Evolutionary conservation across 192 early-diverging fungal species (phyloP), one percentile per base, ranked within the genome.

Genomic region (Umbelopsis sp.): DNA sequence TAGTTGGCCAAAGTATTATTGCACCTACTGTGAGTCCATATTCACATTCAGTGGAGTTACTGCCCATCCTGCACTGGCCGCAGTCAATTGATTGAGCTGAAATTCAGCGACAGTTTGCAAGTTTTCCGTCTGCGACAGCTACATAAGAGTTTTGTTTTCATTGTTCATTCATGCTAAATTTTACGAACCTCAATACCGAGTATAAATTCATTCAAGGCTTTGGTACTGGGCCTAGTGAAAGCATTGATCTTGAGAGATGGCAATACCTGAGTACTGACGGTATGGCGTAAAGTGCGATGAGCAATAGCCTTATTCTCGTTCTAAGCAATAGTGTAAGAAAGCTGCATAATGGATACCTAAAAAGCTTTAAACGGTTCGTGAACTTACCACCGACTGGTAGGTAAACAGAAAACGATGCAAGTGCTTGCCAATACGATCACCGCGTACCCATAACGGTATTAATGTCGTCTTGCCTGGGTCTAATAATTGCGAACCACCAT

Each of bases 191-290:
- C 97, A 45, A 99, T 88, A 2, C 95, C 96, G 27, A 99, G 84
- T 27, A 97, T 89, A 67, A 93, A 96, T 72, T 97, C 95, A 74
- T 90, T 87, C 8, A 94, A 80, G 12, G 75, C 81, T n/a, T 76
- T 83, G 21, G 87, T 80, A 67, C 94, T 93, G 7, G 94, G 92
- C 25, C 95, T 78, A 10, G 96, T 95, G 77, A 99, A 97, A 0
- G 96, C 93, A 72, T 95, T 96, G 76, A 99, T 94, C 53, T 94
- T 88, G 18, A 99, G 81, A 4, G 95, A 96, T 10, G 95, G 93
- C 45, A 85, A 76, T 3, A 99, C 95, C 20, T 93, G 85, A 11
- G 86, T 74, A 0, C 74, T 41, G 6, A 88, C 45, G 25, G 85
- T 80, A 79, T 88, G 86, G 10, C 87, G 84, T 23, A 94, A 75